Evolutionary conservation across 495 filamentous ascomycete species (phyloP), one percentile per base, ranked within the genome.

Genomic region (Sporormia fimetaria): DNA sequence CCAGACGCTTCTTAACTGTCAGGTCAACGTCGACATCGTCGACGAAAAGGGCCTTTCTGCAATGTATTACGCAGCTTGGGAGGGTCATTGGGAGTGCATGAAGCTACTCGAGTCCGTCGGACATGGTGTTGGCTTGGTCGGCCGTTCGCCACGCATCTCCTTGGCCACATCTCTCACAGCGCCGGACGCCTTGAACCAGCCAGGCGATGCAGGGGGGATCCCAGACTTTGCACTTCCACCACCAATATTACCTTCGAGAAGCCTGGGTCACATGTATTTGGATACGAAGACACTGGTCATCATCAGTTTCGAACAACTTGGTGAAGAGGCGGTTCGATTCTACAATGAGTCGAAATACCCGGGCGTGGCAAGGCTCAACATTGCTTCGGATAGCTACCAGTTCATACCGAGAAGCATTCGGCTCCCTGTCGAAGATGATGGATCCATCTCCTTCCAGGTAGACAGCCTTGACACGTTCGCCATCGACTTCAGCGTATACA

Each of bases 1-100:
- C 21, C 71, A 80, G 36, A 79, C 76, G 0, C 70, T 98, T 14
- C 64, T 98, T 5, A 71, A 83, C 30, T 67, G 78, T 34, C 78
- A 78, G 16, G 90, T 80, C 16, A 72, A 84, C 53, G 70, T 76
- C 5, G 73, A 79, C 40, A 79, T 84, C 30, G 59, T 79, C 20
- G 90, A 98, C 55, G 90, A 98, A 60, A 96, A 96, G 59, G 80
- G 78, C 14, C 68, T 94, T 5, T 83, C 87, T 3, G 87, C 90
- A 6, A 83, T 95, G 81, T 96, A 98, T 60, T 96, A 98, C 63
- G 92, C 90, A 14, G 86, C 88, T 0, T 98, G 92, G 92, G 90
- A 98, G 67, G 92, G 92, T 0, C 83, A 95, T 57, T 62, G 94
- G 36, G 81, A 88, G 56, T 95, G 88, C 59, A 95, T 98, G 82